These are phyloP conservation scores for Apiospora kogelbergensis DNA, from an alignment of 2,329 filamentous ascomycete species.

Conservation along the genomic window DNA sequence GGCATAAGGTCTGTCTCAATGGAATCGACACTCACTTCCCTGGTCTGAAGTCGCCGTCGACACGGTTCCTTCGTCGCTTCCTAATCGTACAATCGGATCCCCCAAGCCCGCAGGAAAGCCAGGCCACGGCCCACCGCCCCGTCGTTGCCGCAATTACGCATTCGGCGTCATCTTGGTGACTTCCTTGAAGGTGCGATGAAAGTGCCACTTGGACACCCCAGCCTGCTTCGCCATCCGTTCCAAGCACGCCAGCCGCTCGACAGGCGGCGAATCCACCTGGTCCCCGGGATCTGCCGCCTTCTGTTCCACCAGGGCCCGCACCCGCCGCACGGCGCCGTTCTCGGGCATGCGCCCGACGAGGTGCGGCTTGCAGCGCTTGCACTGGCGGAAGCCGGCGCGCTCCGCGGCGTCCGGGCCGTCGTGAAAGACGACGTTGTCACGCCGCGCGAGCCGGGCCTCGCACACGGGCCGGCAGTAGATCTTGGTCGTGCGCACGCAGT, in stretches of 20 bases:
- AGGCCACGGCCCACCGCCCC: neutral
- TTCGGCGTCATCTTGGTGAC: neutral
- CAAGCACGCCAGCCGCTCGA: neutral
- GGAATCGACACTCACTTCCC: no score
- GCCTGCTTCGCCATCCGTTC: neutral
- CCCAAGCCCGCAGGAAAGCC: neutral
- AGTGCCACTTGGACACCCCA: slow-evolving; percentile 12
- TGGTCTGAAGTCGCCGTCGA: no score
- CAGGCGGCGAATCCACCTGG: neutral
- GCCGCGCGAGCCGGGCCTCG: slow-evolving; percentile 58
- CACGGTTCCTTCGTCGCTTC: no score
- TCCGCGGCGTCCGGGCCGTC: slow-evolving; percentile 43
- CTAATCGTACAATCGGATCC: neutral
- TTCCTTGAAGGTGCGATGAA: slow-evolving; percentile 11
- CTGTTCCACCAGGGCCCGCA: slow-evolving; percentile 5
- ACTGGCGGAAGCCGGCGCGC: slow-evolving; percentile 27
- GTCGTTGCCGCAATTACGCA: neutral
- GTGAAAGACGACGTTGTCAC: slow-evolving; percentile 60
- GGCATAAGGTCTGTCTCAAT: no score
- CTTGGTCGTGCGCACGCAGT: slow-evolving; percentile 43
- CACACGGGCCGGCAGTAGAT: slow-evolving; percentile 63
- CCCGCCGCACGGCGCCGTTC: neutral
- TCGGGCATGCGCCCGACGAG: slow-evolving; percentile 5
- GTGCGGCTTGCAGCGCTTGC: slow-evolving; percentile 22
- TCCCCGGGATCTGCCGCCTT: neutral